These are phyloP conservation scores for Inonotus hispidus DNA, from an alignment of 1,284 basidiomycete species.

Conservation along the genomic window DNA sequence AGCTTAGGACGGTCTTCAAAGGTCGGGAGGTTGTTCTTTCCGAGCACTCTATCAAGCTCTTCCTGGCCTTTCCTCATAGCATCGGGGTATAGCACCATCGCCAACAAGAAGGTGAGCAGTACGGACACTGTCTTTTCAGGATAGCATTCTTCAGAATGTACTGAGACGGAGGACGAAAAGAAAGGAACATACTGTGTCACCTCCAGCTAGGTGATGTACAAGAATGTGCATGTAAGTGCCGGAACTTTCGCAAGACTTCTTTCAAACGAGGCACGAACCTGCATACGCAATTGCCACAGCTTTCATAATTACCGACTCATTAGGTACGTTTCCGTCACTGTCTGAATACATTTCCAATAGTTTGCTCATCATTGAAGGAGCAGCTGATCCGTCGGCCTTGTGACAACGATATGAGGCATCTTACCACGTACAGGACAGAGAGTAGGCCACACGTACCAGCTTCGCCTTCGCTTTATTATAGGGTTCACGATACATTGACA, in stretches of 20 bases:
- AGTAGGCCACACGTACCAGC: background rate
- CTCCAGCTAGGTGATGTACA: slow-evolving; percentile 14
- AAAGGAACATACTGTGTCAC: slow-evolving; percentile 18
- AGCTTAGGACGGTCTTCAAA: slow-evolving; percentile 21
- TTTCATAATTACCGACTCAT: slow-evolving; percentile 12
- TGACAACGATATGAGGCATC: background rate
- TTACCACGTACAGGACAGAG: background rate
- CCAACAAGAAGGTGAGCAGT: slow-evolving; percentile 14
- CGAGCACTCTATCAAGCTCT: slow-evolving; percentile 24
- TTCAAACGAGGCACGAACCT: slow-evolving; percentile 1
- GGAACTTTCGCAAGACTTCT: background rate
- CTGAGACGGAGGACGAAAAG: background rate
- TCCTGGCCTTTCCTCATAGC: slow-evolving; percentile 20
- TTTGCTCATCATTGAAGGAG: slow-evolving; percentile 16
- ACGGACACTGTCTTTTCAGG: slow-evolving; percentile 11
- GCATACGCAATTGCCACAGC: background rate
- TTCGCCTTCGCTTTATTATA: slow-evolving; percentile 9
- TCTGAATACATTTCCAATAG: slow-evolving; percentile 2
- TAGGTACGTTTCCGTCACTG: background rate
- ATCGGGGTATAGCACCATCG: slow-evolving; percentile 21
- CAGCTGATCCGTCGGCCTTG: slow-evolving; percentile 9
- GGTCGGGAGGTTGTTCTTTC: slow-evolving; percentile 21
- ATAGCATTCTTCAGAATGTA: background rate
- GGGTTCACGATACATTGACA: slow-evolving; percentile 10
- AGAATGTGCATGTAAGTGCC: background rate